Evolutionary conservation across 2,329 filamentous ascomycete species (phyloP).

Genomic region (Penicillium oxalicum): DNA sequence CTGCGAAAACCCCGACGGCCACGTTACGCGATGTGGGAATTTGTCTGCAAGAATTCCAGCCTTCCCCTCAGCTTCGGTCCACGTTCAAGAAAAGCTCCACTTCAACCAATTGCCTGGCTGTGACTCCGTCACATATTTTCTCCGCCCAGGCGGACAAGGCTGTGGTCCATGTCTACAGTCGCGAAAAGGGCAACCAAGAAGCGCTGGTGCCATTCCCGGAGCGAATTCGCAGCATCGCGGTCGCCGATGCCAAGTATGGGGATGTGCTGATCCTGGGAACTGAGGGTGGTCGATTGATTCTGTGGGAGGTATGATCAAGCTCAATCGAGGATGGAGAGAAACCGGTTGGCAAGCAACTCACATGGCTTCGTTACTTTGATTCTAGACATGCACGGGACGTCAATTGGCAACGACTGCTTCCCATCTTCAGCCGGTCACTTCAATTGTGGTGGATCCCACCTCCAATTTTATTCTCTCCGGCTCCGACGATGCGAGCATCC

Average conservation of each 20-base stretch:
- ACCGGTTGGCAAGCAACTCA: not conserved
- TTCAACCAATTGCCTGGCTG: constrained; percentile 70
- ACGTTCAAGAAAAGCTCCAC: constrained; percentile 89
- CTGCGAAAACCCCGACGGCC: constrained; percentile 39
- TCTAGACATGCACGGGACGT: constrained; percentile 40
- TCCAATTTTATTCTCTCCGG: constrained; percentile 46
- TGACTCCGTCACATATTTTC: constrained; percentile 78
- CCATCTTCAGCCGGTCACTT: constrained; percentile 56
- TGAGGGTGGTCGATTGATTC: constrained; percentile 73
- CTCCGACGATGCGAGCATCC: constrained; percentile 70
- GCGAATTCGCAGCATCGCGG: constrained; percentile 69
- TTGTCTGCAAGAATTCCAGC: constrained; percentile 76
- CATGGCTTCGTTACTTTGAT: constrained; percentile 7
- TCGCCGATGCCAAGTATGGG: constrained; percentile 57
- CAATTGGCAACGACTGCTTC: constrained; percentile 41
- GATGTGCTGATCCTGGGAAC: constrained; percentile 71
- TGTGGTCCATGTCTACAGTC: constrained; percentile 85
- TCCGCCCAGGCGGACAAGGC: constrained; percentile 88
- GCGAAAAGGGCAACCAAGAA: constrained; percentile 79
- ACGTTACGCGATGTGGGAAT: constrained; percentile 74
- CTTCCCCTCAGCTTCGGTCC: constrained; percentile 65
- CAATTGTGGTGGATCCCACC: constrained; percentile 63
- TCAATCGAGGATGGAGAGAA: not conserved
- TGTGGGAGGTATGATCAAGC: constrained; percentile 75
- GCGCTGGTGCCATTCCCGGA: constrained; percentile 83